Percentiles rank a stretch among this genome's conserved stretches.
These are phyloP conservation scores for Lepidium aucheri DNA, from an alignment of 345 rosid genomes.

Conservation along the genomic window DNA sequence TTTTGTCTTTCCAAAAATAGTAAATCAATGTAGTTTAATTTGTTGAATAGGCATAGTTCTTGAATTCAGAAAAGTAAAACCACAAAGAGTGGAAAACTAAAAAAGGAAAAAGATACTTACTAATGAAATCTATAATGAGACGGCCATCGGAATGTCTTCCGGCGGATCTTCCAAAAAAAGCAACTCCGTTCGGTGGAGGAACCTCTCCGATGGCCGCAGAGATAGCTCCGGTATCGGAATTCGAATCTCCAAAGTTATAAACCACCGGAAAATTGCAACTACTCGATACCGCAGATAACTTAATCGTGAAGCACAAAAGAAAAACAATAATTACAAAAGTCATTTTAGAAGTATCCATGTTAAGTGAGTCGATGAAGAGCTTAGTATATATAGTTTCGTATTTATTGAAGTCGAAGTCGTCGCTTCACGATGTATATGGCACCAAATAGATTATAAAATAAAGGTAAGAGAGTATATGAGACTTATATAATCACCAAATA, in stretches of 20 bases:
- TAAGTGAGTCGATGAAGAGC: not conserved
- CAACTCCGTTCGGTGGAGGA: constrained; percentile 55
- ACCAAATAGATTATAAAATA: too few relatives aligned
- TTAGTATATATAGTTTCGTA: not conserved
- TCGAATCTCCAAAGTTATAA: constrained; percentile 75
- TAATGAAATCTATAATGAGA: constrained; percentile 55
- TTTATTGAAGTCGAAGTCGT: constrained; percentile 14
- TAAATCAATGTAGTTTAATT: not conserved
- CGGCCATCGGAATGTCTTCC: constrained; percentile 71
- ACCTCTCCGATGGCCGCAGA: constrained; percentile 47
- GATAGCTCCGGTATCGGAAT: constrained; percentile 63
- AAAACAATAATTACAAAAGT: constrained; percentile 6
- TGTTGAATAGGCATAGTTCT: not conserved
- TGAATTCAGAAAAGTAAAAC: not conserved
- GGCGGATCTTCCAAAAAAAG: constrained; percentile 59
- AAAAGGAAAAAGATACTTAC: constrained; percentile 20
- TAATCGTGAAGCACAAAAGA: not conserved
- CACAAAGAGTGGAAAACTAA: not conserved
- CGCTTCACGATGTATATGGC: constrained; percentile 1
- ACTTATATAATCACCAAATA: not conserved
- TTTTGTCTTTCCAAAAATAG: too few relatives aligned
- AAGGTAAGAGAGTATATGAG: not conserved
- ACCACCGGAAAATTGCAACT: constrained; percentile 35
- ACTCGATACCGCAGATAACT: not conserved
- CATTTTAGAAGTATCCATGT: constrained; percentile 23